phyloP scores from a whole-genome alignment of 257 asterid species.

The Gentiana dahurica region DNA sequence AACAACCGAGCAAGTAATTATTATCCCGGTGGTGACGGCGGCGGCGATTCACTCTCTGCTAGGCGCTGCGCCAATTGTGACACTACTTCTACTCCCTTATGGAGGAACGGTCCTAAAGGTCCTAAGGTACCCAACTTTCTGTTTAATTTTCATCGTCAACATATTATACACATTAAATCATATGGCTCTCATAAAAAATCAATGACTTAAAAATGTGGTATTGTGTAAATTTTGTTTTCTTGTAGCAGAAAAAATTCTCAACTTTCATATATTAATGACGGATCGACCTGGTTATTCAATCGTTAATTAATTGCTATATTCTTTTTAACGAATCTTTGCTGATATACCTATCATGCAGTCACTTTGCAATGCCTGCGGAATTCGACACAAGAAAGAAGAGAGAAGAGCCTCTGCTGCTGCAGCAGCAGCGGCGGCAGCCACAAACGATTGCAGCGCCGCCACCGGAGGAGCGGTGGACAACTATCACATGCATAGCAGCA shows the following conservation, averaged over 20 bases:
- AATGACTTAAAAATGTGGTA: too few relatives aligned
- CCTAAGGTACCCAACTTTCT: constrained; percentile 10
- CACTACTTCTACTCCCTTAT: constrained; percentile 91
- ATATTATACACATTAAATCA: too few relatives aligned
- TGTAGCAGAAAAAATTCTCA: too few relatives aligned
- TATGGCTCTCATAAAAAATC: too few relatives aligned
- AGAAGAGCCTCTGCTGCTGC: constrained; percentile 55
- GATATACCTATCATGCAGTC: constrained; percentile 38
- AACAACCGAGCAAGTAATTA: constrained; percentile 25
- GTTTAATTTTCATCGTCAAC: too few relatives aligned
- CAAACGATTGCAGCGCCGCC: constrained; percentile 17
- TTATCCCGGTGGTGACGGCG: not conserved
- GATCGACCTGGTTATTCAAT: too few relatives aligned
- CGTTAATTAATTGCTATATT: too few relatives aligned
- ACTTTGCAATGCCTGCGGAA: constrained; percentile 97
- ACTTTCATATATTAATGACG: too few relatives aligned
- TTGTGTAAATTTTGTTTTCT: too few relatives aligned
- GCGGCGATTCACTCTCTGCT: constrained; percentile 39
- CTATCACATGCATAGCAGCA: constrained; percentile 31
- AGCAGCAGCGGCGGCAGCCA: constrained; percentile 40
- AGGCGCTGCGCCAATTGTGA: constrained; percentile 97
- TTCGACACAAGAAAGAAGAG: constrained; percentile 92
- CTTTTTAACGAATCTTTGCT: too few relatives aligned
- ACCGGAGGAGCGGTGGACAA: constrained; percentile 15
- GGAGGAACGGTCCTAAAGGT: constrained; percentile 71